Percentiles rank a stretch among this genome's conserved stretches.
These are phyloP conservation scores for Penicillium subrubescens DNA, from an alignment of 495 filamentous ascomycete genomes.

Conservation along the genomic window DNA sequence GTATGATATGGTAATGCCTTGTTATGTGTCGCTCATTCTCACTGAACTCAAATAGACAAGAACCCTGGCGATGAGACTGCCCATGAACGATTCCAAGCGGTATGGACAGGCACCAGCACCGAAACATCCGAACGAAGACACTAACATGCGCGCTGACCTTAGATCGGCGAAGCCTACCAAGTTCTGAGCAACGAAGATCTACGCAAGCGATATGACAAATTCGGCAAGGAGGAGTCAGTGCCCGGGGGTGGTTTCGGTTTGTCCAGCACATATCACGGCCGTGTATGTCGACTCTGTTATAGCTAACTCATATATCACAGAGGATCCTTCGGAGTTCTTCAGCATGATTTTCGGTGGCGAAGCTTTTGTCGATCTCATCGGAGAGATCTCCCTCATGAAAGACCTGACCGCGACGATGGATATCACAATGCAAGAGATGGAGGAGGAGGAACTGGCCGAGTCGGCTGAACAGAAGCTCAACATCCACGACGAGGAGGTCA, in stretches of 20 bases:
- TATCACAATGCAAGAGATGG: conserved; percentile 75
- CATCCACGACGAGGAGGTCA: conserved; percentile 46
- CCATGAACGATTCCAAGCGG: conserved; percentile 86
- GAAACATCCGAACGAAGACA: not conserved
- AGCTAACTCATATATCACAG: conserved; percentile 36
- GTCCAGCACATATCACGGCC: conserved; percentile 11
- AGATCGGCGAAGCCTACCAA: conserved; percentile 97
- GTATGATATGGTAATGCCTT: conserved; percentile 32
- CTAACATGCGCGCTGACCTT: conserved; percentile 17
- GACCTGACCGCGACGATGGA: conserved; percentile 89
- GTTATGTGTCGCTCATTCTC: not conserved
- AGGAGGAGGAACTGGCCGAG: conserved; percentile 62
- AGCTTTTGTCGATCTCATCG: conserved; percentile 89
- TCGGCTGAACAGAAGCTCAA: conserved; percentile 53
- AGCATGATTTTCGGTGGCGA: conserved; percentile 97
- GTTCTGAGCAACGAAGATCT: conserved; percentile 86
- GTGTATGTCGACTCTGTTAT: not conserved
- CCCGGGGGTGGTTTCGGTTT: conserved; percentile 86
- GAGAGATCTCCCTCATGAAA: conserved; percentile 91
- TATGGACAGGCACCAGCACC: conserved; percentile 35
- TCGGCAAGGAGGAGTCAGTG: conserved; percentile 88
- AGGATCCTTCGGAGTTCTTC: conserved; percentile 98
- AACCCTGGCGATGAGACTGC: conserved; percentile 97
- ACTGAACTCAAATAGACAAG: conserved; percentile 66
- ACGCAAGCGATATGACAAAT: conserved; percentile 91